These are phyloP conservation scores for Candida pini DNA, from an alignment of 805 yeast species.

Conservation along the genomic window DNA sequence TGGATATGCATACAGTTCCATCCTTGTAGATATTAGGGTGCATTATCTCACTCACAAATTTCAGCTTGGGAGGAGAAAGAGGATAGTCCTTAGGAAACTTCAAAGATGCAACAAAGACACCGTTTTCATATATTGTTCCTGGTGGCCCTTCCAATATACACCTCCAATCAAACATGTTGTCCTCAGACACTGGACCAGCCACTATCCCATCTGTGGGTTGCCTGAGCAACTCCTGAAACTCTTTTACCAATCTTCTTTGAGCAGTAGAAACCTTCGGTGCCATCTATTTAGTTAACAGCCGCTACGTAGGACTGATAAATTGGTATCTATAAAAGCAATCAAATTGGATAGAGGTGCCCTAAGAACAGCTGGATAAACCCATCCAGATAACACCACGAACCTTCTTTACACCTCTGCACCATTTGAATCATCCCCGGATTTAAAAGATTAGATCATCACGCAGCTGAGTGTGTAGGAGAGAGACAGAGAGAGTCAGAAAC, in stretches of 20 bases:
- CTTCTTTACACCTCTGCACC: no score
- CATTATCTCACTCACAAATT: conserved; percentile 70
- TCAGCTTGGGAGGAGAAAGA: conserved; percentile 51
- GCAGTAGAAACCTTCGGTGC: conserved; percentile 42
- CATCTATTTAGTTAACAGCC: no score
- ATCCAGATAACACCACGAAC: no score
- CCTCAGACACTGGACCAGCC: conserved; percentile 80
- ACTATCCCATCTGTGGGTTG: conserved; percentile 94
- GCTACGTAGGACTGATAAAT: no score
- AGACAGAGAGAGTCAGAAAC: no score
- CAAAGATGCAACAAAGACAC: conserved; percentile 48
- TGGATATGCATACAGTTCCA: conserved; percentile 94
- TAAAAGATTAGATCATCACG: no score
- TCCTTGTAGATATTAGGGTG: conserved; percentile 94
- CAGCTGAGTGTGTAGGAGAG: no score
- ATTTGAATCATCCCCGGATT: no score
- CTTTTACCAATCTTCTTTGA: conserved; percentile 79
- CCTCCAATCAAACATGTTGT: conserved; percentile 47
- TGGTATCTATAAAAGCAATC: no score
- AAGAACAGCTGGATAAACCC: no score
- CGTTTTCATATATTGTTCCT: conserved; percentile 50
- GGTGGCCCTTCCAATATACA: conserved; percentile 50
- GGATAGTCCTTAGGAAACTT: conserved; percentile 50
- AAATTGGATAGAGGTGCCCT: no score
- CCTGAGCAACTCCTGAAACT: conserved; percentile 75